Base-by-base conservation (phyloP, 1,284 basidiomycete genomes). In the Heterobasidion occidentale region DNA sequence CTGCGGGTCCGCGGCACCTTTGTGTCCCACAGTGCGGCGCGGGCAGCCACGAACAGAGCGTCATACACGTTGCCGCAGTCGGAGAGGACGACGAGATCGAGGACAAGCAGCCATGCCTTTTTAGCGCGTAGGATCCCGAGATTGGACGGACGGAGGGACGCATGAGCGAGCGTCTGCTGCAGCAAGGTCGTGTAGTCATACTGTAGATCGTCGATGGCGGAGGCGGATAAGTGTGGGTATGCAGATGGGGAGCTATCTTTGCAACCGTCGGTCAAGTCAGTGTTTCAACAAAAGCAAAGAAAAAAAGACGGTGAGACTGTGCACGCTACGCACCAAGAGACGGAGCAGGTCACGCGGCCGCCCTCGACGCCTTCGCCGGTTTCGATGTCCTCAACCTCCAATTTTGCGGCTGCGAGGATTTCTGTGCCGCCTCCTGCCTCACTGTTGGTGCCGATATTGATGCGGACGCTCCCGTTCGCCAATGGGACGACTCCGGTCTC, bases 1-100 rank as follows among this genome's bases (percentile, higher is more conserved):
- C 75, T 74, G 42, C 80, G 74, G 50, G 90, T 92, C 38, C 80
- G 71, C 7, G 90, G 90, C 0, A 92, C 86, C 56, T 80, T 86
- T 15, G 89, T 87, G 61, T 92, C 88, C 79, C 83, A 89, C 11
- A 93, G 68, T 0, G 88, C 88, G 1, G 86, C 86, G 11, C 85
- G 78, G 1, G 84, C 80, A 0, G 86, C 86, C 71, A 92, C 78
- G 70, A 91, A 90, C 3, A 92, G 68, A 42, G 84, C 84, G 65
- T 92, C 90, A 52, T 81, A 75, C 33, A 87, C 63, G 65, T 91
- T 91, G 0, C 90, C 90, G 6, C 78, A 74, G 59, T 92, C 87
- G 0, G 83, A 73, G 15, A 90, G 76, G 11, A 92, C 77, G 9
- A 89, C 73, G 7, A 84, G 71, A 62, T 92, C 90, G 44, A 93